These are phyloP conservation scores for Gossypium armourianum DNA, from an alignment of 441 rosid species.

Conservation along the genomic window DNA sequence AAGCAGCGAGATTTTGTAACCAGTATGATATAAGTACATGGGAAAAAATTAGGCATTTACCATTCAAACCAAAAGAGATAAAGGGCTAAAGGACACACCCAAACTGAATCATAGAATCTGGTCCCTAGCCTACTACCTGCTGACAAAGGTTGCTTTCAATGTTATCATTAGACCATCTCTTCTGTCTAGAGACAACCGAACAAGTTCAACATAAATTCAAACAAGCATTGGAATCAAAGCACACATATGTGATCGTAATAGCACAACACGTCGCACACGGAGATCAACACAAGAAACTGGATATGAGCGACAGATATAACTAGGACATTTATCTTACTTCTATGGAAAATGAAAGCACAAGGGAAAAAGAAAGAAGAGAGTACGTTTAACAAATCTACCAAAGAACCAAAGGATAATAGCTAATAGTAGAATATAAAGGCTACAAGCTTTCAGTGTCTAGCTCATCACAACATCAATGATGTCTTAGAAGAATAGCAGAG, in stretches of 20 bases:
- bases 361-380: not conserved
- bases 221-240: conserved; percentile 13
- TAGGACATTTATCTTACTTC: not conserved
- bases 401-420: not conserved
- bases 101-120: conserved; percentile 23
- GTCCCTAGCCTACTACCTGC: conserved; percentile 28
- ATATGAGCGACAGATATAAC: conserved; percentile 4
- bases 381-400: not conserved
- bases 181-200: conserved; percentile 19
- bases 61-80: conserved; percentile 22
- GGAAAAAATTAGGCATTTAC: conserved; percentile 1
- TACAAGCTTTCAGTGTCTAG: not conserved
- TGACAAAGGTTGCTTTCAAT: conserved; percentile 31
- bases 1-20: conserved; percentile 14
- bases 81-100: conserved; percentile 26
- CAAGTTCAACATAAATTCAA: conserved; percentile 20
- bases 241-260: conserved; percentile 18
- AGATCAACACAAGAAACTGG: conserved; percentile 7
- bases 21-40: not conserved
- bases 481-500: not conserved
- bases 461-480: not conserved
- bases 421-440: not conserved
- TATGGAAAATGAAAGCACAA: not conserved
- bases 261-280: conserved; percentile 12
- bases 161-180: conserved; percentile 21